Base-by-base conservation (phyloP, 2,329 filamentous ascomycete species). In the Ophiostoma pallidulum region DNA sequence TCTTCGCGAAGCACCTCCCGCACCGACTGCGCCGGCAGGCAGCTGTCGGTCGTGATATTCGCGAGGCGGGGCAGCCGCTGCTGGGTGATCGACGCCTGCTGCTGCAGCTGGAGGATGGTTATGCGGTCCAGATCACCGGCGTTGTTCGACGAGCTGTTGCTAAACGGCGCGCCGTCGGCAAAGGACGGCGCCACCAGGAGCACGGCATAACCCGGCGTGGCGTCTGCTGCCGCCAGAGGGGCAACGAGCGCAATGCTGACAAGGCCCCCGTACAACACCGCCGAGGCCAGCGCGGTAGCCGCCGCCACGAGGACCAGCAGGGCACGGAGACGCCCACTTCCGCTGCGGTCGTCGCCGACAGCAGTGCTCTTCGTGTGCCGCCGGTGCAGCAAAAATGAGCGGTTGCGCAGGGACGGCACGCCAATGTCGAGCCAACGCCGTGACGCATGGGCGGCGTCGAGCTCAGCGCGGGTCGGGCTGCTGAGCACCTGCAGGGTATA, bases 401-500 rank as follows among this genome's bases (percentile, higher is more conserved):
- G 58, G 53, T 78, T 78, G 41, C 73, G 66, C 24, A 75, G 43
- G 10, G 74, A 75, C 7, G 73, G 70, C 16, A 77, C 64, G 7
- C 74, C 74, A 24, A 78, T 71, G 51, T 78, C 72, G 43, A 78
- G 58, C 74, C 73, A 77, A 38, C 57, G 61, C 53, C 62, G 64
- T 29, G 59, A 61, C 10, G 59, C 61, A 53, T 78, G 75, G 5
- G 73, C 73, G 12, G 53, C 57, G 24, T 66, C 62, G 8, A 78
- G 57, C 54, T 77, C 74, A 10, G 58, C 58, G 35, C 74, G 66
- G 8, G 72, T 76, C 6, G 74, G 75, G 53, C 73, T 76, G 54
- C 64, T 67, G 12, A 77, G 66, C n/a, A 75, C 64, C 57, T 78
- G 74, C 49, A 74, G 72, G 33, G 66, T 63, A 55, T 77, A 77